Evolutionary conservation across 1,139 yeast genomes (phyloP).

Genomic region (Yamadazyma atmosphaerica): DNA sequence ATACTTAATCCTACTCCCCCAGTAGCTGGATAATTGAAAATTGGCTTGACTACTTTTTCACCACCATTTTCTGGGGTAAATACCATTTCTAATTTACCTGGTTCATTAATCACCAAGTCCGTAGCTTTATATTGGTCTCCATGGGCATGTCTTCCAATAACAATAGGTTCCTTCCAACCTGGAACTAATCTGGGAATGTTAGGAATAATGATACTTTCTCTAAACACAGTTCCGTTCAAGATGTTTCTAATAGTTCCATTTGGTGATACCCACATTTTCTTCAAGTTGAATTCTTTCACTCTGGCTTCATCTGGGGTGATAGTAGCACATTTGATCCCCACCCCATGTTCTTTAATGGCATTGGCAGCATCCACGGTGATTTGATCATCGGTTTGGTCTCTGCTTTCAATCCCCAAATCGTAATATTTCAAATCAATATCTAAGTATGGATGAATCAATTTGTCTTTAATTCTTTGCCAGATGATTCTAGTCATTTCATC

Average conservation of each 20-base stretch:
- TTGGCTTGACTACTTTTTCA: slow-evolving; percentile 47
- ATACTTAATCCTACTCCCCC: slow-evolving; percentile 84
- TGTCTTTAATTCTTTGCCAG: slow-evolving; percentile 73
- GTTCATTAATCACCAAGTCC: slow-evolving; percentile 65
- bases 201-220: slow-evolving; percentile 80
- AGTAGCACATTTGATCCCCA: slow-evolving; percentile 84
- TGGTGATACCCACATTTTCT: slow-evolving; percentile 86
- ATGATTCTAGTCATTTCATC: slow-evolving; percentile 87
- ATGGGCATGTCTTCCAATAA: slow-evolving; percentile 83
- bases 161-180: slow-evolving; percentile 79
- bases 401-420: slow-evolving; percentile 68
- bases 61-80: slow-evolving; percentile 67
- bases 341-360: slow-evolving; percentile 74
- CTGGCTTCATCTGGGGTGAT: slow-evolving; percentile 84
- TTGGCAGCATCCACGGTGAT: slow-evolving; percentile 75
- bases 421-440: slow-evolving; percentile 74
- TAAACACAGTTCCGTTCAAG: slow-evolving; percentile 78
- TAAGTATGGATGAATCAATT: slow-evolving; percentile 67
- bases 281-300: slow-evolving; percentile 70
- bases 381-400: slow-evolving; percentile 73
- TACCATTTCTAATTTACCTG: slow-evolving; percentile 67
- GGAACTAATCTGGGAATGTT: slow-evolving; percentile 75
- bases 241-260: slow-evolving; percentile 84
- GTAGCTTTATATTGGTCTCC: slow-evolving; percentile 87
- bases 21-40: slow-evolving; percentile 50